Base-by-base conservation (phyloP, 2,329 filamentous ascomycete species). In the Colletotrichum godetiae region DNA sequence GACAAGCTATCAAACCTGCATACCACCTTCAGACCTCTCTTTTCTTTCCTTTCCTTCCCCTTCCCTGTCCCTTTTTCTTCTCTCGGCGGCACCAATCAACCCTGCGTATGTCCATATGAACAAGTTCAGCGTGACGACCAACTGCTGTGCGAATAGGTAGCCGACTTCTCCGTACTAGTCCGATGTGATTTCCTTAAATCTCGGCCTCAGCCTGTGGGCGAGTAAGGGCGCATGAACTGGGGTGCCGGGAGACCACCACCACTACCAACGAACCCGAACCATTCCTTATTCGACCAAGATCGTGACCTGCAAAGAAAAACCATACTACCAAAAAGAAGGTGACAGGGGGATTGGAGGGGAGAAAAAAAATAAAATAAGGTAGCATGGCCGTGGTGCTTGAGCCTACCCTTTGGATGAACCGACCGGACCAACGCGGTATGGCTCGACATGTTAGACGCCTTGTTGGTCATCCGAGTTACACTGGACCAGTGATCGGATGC, bases 211-310 rank as follows among this genome's bases (percentile, higher is more conserved):
- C 33, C 31, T 27, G 49, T 42, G 56, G 70, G 46, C 70, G 59
- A 64, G 33, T 58, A 60, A 69, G 55, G 55, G 42, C 61, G 70
- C 66, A 49, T 69, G 46, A 63, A 15, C 33, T 27, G 66, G 66
- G n/a, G 52, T 57, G 37, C 49, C 57, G 35, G 57, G 35, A 31
- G 52, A 46, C 24, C 35, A n/a, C 37, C 59, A 49, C 24, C 59
- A 55, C 37, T 19, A 49, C 35, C 33, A 15, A 57, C 22, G 15
- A 33, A 27, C 31, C 12, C 29, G 15, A 55, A 55, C 70, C 66
- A 64, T 69, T 65, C 70, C 70, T 12, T 22, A 73, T 64, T 27
- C 59, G 66, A 69, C 35, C 59, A 70, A 65, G 70, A 64, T 70
- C 60, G 55, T 64, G 60, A 60, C 67, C 59, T 70, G 53, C 19